phyloP scores from a whole-genome alignment of 805 yeast genomes.

The Candida lessepsii region DNA sequence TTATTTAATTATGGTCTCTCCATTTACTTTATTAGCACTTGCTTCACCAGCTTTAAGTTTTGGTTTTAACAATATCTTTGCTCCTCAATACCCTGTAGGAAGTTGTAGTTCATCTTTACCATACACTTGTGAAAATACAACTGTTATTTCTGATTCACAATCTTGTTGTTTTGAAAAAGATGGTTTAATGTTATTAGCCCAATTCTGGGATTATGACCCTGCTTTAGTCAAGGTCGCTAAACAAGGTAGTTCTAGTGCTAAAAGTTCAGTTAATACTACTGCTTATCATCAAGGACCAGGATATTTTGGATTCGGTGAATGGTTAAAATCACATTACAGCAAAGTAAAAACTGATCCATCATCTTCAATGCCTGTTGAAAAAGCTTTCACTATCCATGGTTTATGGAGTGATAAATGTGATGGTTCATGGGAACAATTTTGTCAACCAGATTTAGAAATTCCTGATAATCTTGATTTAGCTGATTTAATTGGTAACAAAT shows the following conservation, averaged over 20 bases:
- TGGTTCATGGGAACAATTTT: conserved; percentile 78
- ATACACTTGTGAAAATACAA: conserved; percentile 26
- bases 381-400: conserved; percentile 43
- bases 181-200: conserved; percentile 80
- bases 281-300: conserved; percentile 5
- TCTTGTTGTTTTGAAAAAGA: conserved; percentile 85
- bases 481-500: conserved; percentile 30
- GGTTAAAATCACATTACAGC: conserved; percentile 1
- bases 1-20: conserved; percentile 6
- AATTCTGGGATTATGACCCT: conserved; percentile 88
- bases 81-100: conserved; percentile 8
- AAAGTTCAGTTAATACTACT: neutral
- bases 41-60: neutral
- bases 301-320: conserved; percentile 6
- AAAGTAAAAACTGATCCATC: conserved; percentile 10
- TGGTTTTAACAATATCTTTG: conserved; percentile 1
- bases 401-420: conserved; percentile 59
- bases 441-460: conserved; percentile 61
- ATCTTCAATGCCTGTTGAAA: conserved; percentile 27
- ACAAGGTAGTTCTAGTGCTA: conserved; percentile 5
- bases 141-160: conserved; percentile 32
- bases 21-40: conserved; percentile 4
- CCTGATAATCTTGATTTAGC: conserved; percentile 35
- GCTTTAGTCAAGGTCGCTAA: conserved; percentile 5
- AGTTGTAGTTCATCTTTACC: conserved; percentile 9